Conservation (phyloP, 805 yeast genomes). For the Kuraishia borneana region DNA sequence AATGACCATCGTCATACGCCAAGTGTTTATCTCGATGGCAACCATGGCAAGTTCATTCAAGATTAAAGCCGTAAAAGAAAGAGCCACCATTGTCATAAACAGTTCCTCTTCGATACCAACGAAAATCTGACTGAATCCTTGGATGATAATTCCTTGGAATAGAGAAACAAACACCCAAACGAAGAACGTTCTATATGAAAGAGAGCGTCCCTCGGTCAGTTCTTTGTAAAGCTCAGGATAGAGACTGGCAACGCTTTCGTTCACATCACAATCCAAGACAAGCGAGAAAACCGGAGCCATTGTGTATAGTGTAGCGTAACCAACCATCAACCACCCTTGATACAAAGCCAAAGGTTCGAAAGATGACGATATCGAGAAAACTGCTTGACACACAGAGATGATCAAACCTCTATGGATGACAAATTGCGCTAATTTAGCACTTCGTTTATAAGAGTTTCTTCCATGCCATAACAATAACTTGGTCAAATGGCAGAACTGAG, state of each 20-base stretch:
- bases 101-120: constrained; percentile 43
- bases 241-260: constrained; percentile 74
- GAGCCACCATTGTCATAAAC: constrained; percentile 72
- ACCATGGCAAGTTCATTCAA: constrained; percentile 90
- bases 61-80: constrained; percentile 71
- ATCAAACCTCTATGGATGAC: constrained; percentile 93
- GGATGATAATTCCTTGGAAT: constrained; percentile 86
- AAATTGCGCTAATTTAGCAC: constrained; percentile 91
- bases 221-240: constrained; percentile 95
- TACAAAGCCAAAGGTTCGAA: constrained; percentile 92
- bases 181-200: constrained; percentile 80
- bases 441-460: constrained; percentile 89
- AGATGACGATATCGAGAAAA: constrained; percentile 72
- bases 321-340: constrained; percentile 98
- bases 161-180: constrained; percentile 84
- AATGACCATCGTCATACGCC: constrained; percentile 71
- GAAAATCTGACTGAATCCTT: constrained; percentile 68
- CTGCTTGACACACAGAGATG: constrained; percentile 91
- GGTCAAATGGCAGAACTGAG: constrained; percentile 82
- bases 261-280: constrained; percentile 85
- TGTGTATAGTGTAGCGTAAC: constrained; percentile 93
- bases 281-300: constrained; percentile 97
- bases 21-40: constrained; percentile 81
- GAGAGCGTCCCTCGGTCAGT: constrained; percentile 75
- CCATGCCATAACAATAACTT: constrained; percentile 95